These are phyloP conservation scores for Nemophila menziesii DNA, from an alignment of 257 asterid genomes.

Conservation along the genomic window DNA sequence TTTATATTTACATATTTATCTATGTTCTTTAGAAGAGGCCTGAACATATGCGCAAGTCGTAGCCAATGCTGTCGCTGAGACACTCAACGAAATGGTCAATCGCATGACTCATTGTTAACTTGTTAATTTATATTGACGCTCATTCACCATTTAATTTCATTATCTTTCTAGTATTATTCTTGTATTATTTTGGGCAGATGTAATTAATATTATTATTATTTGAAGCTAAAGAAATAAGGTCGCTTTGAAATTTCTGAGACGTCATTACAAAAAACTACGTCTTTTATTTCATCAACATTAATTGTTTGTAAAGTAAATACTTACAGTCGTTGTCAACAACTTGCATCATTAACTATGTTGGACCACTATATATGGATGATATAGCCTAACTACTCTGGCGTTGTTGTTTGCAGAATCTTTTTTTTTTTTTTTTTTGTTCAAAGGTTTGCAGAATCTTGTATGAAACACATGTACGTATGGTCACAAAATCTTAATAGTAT, in stretches of 20 bases:
- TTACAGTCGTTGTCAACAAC: neutral
- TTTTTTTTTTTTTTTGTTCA: neutral
- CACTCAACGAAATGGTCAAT: conserved; percentile 26
- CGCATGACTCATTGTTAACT: conserved; percentile 11
- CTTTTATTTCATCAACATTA: neutral
- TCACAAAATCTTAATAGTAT: neutral
- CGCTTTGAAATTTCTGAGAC: neutral
- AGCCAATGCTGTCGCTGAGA: conserved; percentile 29
- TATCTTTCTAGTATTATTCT: conserved; percentile 3
- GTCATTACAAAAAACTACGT: neutral
- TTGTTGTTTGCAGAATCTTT: neutral
- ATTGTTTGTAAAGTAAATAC: neutral
- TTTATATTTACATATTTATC: neutral
- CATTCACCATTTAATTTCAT: conserved; percentile 15
- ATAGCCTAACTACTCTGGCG: neutral
- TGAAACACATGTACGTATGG: neutral
- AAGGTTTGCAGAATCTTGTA: neutral
- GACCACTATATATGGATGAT: neutral
- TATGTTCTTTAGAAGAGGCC: neutral
- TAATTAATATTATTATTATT: too few species aligned
- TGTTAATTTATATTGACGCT: conserved; percentile 6
- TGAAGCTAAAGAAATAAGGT: too few species aligned
- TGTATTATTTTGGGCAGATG: neutral
- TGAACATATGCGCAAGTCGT: neutral
- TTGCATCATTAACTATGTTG: neutral